Conservation (phyloP, 805 yeast genomes). For the Ogataea siamensis region DNA sequence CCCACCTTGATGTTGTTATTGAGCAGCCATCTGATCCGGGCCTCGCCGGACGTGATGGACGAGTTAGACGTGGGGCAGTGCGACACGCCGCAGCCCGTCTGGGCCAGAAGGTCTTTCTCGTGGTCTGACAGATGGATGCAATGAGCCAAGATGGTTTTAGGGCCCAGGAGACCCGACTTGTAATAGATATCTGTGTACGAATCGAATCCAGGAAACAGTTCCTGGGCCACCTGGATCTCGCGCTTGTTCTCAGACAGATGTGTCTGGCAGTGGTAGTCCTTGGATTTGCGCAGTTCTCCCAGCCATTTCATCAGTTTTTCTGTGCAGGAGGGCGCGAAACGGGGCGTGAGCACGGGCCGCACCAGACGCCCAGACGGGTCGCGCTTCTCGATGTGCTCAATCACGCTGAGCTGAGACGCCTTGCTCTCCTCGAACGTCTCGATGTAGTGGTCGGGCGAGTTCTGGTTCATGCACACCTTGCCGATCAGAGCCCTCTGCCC, state of each 20-base stretch:
- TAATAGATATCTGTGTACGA: slow-evolving; percentile 79
- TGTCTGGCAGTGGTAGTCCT: slow-evolving; percentile 73
- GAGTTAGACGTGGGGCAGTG: slow-evolving; percentile 95
- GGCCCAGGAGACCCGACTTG: slow-evolving; percentile 54
- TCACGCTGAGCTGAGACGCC: slow-evolving; percentile 51
- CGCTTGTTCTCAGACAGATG: slow-evolving; percentile 80
- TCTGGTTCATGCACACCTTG: slow-evolving; percentile 88
- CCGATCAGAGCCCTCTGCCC: slow-evolving; percentile 94
- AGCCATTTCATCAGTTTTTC: slow-evolving; percentile 58
- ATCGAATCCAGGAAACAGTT: slow-evolving; percentile 67
- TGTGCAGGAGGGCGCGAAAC: slow-evolving; percentile 90
- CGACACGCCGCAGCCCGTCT: slow-evolving; percentile 65
- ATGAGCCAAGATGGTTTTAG: slow-evolving; percentile 81
- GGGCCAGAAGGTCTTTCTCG: slow-evolving; percentile 59
- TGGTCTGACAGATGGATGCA: slow-evolving; percentile 70
- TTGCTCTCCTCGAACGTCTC: slow-evolving; percentile 57
- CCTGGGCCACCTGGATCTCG: slow-evolving; percentile 73
- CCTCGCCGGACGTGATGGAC: slow-evolving; percentile 86
- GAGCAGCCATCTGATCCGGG: slow-evolving; percentile 70
- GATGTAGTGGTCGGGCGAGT: slow-evolving; percentile 69
- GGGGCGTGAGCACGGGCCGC: slow-evolving; percentile 81
- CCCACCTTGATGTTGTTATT: slow-evolving; percentile 70
- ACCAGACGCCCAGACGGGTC: slow-evolving; percentile 56
- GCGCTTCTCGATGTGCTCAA: slow-evolving; percentile 50
- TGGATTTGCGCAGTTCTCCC: slow-evolving; percentile 51